Base-by-base conservation (phyloP, 2,329 filamentous ascomycete genomes). In the Domatiomyces catenatus region DNA sequence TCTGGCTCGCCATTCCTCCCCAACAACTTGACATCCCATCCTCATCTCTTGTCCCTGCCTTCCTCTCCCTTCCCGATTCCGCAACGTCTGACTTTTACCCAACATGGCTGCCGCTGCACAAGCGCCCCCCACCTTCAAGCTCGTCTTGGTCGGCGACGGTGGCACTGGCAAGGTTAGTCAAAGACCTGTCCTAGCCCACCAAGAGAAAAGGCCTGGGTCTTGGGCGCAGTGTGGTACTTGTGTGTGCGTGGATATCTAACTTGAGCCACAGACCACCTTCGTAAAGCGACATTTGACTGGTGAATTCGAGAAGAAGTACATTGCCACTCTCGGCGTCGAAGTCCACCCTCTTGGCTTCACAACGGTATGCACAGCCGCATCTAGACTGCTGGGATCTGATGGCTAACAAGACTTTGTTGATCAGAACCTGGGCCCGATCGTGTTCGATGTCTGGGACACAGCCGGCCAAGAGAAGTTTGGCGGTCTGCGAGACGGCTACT, bases 301-400 rank as follows among this genome's bases (percentile, higher is more conserved):
- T 71, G 92, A 98, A 72, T 98, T 98, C 70, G 92, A 98, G 77
- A 98, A 98, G 85, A 98, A 96, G 79, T 98, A 98, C 77, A 96
- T 98, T 72, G 92, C 92, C 65, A 98, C 92, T 54, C 86, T 98
- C 60, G 92, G 92, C 84, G 92, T 98, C 69, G 92, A 98, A 73
- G 92, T 98, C 61, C 92, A 98, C 79, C 92, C 92, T 70, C 86
- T 98, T 60, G 85, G 83, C 66, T 98, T 98, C 82, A 87, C 83
- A 66, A 96, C 90, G 69, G 89, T 96, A 87, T 75, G 87, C 77
- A 63, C 61, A 59, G 42, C 46, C n/a, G 48, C 20, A 56, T 62
- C 57, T 48, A 55, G 8, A 5, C 18, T 50, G 50, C 28, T 39
- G 52, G 52, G 48, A 62, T 61, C 65, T 63, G 65, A 60, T 52